These are phyloP conservation scores for Rhytidhysteron rufulum DNA, from an alignment of 2,329 filamentous ascomycete genomes.

Conservation along the genomic window DNA sequence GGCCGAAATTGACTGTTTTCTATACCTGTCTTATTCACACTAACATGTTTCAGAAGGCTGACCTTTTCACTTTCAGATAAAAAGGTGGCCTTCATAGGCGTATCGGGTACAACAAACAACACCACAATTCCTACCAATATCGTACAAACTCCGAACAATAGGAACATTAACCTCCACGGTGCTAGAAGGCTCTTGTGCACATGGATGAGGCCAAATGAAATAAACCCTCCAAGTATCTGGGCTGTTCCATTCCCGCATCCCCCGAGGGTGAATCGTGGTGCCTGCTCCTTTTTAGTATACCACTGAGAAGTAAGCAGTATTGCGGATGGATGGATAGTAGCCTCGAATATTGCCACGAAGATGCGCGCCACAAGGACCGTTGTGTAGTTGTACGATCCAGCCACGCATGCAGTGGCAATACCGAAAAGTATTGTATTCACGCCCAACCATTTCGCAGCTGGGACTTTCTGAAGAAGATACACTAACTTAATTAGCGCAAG, in stretches of 20 bases:
- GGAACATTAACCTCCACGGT: neutral
- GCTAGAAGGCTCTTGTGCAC: conserved; percentile 12
- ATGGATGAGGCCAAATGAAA: conserved; percentile 57
- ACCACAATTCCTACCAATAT: conserved; percentile 16
- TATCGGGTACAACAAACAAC: conserved; percentile 36
- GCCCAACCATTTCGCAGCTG: conserved; percentile 5
- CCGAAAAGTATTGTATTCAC: conserved; percentile 3
- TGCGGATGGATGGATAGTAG: conserved; percentile 57
- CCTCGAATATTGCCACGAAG: conserved; percentile 59
- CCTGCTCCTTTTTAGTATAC: conserved; percentile 56
- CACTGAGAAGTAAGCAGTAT: conserved; percentile 60
- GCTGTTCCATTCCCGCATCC: conserved; percentile 3
- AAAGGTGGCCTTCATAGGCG: conserved; percentile 38
- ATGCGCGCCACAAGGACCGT: conserved; percentile 54
- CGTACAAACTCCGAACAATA: conserved; percentile 6
- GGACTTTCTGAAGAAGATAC: conserved; percentile 7
- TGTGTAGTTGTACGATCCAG: conserved; percentile 52
- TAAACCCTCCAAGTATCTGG: conserved; percentile 45
- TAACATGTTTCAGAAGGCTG: conserved; percentile 61
- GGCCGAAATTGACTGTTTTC: conserved; percentile 63
- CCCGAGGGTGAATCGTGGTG: conserved; percentile 29
- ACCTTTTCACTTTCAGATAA: conserved; percentile 33
- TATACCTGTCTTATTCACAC: conserved; percentile 69
- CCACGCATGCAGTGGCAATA: conserved; percentile 37
- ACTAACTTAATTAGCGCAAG: conserved; percentile 1